Evolutionary conservation across 306 rosid species (phyloP).

Genomic region (Oemleria cerasiformis): DNA sequence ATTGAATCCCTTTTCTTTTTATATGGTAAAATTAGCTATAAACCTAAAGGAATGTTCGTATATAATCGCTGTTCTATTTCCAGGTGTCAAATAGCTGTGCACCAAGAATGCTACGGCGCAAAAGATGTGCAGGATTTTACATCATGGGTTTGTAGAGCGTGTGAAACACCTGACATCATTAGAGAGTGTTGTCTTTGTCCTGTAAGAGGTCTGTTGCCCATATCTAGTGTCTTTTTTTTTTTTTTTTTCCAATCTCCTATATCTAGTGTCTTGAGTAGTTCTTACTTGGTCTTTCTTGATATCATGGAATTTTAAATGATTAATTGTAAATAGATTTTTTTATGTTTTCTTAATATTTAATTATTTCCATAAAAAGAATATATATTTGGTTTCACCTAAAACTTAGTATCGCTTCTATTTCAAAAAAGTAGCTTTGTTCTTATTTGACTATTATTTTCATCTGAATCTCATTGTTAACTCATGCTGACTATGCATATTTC

Average conservation of each 20-base stretch:
- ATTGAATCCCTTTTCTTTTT: not conserved
- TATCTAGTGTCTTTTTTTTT: constrained; percentile 34
- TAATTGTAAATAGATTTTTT: not conserved
- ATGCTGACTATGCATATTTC: not conserved
- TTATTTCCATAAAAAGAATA: not conserved
- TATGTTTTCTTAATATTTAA: not conserved
- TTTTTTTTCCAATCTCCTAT: too few relatives aligned
- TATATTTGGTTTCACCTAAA: not conserved
- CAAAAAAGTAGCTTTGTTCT: not conserved
- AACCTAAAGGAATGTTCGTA: constrained; percentile 3
- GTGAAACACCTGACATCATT: constrained; percentile 80
- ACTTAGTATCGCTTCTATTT: not conserved
- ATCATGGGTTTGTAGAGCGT: constrained; percentile 98
- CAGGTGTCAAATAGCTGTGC: constrained; percentile 98
- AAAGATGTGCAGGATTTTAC: constrained; percentile 79
- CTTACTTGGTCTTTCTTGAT: constrained; percentile 13
- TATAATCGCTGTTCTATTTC: constrained; percentile 15
- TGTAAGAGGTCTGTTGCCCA: constrained; percentile 60
- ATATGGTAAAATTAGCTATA: not conserved
- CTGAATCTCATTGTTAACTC: not conserved
- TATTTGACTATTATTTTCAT: not conserved
- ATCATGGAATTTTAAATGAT: not conserved
- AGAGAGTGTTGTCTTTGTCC: constrained; percentile 99
- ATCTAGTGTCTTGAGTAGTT: constrained; percentile 31
- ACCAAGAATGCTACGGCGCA: constrained; percentile 98